Evolutionary conservation across 2,329 filamentous ascomycete species (phyloP), one percentile per base, ranked within the genome.

Genomic region (Penicillium occitanis): DNA sequence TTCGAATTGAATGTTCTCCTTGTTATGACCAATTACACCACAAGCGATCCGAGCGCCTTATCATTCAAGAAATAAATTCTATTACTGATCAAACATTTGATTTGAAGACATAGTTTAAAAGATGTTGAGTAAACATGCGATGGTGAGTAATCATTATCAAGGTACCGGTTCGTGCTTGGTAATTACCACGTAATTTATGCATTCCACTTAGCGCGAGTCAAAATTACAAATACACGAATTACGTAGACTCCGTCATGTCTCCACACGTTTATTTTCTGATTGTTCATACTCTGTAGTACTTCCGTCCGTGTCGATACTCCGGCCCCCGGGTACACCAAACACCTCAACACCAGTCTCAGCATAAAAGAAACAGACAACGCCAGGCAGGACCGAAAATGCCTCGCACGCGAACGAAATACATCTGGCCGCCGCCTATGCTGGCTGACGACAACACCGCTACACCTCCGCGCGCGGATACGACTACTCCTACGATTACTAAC

Each of bases 371-470:
- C 53, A 37, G n/a, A 33, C 1, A 19, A 22, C 1, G 5, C n/a
- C 13, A 25, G 25, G 22, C 25, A 13, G 11, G n/a, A 57, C 37
- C n/a, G 17, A n/a, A 40, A 19, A 68, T 68, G 66, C 66, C 66
- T 53, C 66, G 66, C 14, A 64, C 66, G 17, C 42, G 66, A 48
- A 68, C 66, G 6, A 68, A 68, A 57, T 68, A 66, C 66, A 68
- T 68, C 53, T 68, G 66, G 66, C 66, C 66, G 1, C 66, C 66
- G 55, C 40, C 51, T 14, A 65, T 40, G 53, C 37, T 65, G 33
- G 42, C 33, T n/a, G n/a, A 50, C 14, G 46, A 53, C 48, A 48
- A n/a, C 48, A 33, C 30, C 19, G n/a, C 57, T 14, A 64, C 33
- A 46, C 42, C 51, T 33, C 61, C 61, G 22, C 37, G 37, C 50